Evolutionary conservation across 2,329 filamentous ascomycete species (phyloP), one percentile per base, ranked within the genome.

Genomic region (Fusarium concolor): DNA sequence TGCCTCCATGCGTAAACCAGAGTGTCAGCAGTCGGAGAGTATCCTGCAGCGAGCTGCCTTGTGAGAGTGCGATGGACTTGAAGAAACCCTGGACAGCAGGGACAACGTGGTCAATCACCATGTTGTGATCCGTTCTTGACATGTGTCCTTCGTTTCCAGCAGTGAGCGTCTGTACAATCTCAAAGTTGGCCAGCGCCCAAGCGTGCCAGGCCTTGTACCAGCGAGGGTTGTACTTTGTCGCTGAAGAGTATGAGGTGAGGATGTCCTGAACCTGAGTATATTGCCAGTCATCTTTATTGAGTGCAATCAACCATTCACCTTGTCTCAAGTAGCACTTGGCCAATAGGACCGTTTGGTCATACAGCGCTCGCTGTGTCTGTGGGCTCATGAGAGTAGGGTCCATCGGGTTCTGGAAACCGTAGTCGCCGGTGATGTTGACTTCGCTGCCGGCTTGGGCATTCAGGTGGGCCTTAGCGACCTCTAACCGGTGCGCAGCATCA

Each of bases 131-230:
- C 2, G 76, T 72, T 31, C 76, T 70, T 1, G 75, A 75, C 18
- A 80, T 38, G 44, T 78, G 79, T 38, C 87, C 85, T 67, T 91
- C 91, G 17, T 85, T 85, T 57, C 89, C 86, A 22, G 90, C 86
- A 10, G 90, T 88, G 58, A 96, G 83, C 1, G 91, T 89, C 72
- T 96, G 97, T 37, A 98, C 94, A 58, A 99, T 96, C 80, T 99
- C 95, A 74, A 99, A 99, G 79, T 99, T 99, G 54, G 96, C 95
- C 66, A 99, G 81, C 12, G 96, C 96, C 95, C 96, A 99, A 0
- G 96, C 92, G 79, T 99, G 96, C 96, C 96, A 99, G 10, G 96
- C 96, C 81, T 99, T 99, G 83, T 99, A 99, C 89, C 95, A 99
- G 64, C 91, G 90, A 33, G 93, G 91, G 77, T 99, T 97, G 80